Base-by-base conservation (phyloP, 257 asterid species). In the Solanum pinnatisectum region DNA sequence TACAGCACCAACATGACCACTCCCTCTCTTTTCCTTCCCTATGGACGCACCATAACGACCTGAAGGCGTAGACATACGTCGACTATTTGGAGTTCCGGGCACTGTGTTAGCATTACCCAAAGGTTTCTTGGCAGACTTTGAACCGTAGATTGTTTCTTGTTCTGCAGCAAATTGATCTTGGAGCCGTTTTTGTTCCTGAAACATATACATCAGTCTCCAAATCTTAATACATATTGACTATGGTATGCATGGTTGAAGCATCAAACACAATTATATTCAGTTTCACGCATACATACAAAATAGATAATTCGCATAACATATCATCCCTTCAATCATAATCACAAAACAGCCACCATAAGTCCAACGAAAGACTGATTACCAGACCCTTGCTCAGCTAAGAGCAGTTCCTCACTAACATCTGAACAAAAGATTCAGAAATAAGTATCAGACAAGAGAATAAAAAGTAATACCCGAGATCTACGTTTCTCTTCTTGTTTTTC, bases 401-500 rank as follows among this genome's bases (percentile, higher is more conserved):
- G 15, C 35, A 78, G 59, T 77, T 78, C 25, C 36, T 78, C 14
- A 25, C 23, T 77, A 77, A 30, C 67, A 18, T 25, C 39, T 14
- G 25, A 42, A 78, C 63, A 78, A 40, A 79, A 44, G 84, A 79
- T 44, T 42, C 65, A 79, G 39, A 79, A 79, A 71, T 20, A 49
- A 18, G 65, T 84, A 73, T 15, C 30, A 86, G 33, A 76, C 60
- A 60, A 68, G 37, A 71, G 72, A 73, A 56, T 71, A 23, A 84
- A 49, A 88, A 44, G 32, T 39, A 87, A 44, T 94, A 95, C 98
- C 90, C 98, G 94, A 85, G 90, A 88, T 90, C 92, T 92, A 87
- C 98, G 95, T 68, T 95, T 95, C 88, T 93, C 95, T 89, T 93
- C 96, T 90, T 93, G 95, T 87, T 93, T 95, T 74, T 92, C 94